Percentiles rank a stretch among this genome's conserved stretches.
phyloP scores from a whole-genome alignment of 192 early-diverging fungal genomes.

The Umbelopsis ramanniana region DNA sequence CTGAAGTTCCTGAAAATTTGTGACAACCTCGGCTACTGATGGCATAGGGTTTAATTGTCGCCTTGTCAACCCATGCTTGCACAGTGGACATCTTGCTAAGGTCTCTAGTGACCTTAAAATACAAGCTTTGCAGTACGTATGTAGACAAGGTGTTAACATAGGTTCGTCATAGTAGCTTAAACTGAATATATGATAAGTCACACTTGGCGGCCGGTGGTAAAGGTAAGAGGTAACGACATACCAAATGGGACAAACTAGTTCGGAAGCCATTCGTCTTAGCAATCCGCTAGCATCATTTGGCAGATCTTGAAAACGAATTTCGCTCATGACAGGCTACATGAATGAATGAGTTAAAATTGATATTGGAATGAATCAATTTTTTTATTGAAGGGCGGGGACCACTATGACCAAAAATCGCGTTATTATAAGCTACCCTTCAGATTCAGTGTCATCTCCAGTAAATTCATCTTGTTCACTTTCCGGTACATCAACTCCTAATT shows the following conservation, averaged over 20 bases:
- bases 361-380: background rate
- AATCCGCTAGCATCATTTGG: background rate
- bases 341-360: background rate
- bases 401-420: background rate
- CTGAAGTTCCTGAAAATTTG: background rate
- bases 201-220: too few relatives aligned
- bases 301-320: background rate
- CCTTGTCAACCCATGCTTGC: background rate
- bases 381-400: background rate
- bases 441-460: constrained; percentile 2
- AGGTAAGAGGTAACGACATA: background rate
- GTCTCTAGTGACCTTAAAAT: constrained; percentile 2
- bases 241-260: constrained; percentile 16
- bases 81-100: constrained; percentile 2
- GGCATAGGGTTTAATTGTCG: constrained; percentile 14
- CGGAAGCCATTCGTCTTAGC: constrained; percentile 9
- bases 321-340: background rate
- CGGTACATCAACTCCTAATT: constrained; percentile 34
- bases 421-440: constrained; percentile 1
- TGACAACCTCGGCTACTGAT: background rate
- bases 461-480: background rate
- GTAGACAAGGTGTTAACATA: constrained; percentile 9
- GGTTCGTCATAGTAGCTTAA: background rate
- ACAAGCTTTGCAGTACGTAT: constrained; percentile 20
- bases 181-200: background rate